A percentile compares a stretch with the other conserved stretches of the same genome.
Conservation (phyloP, 106 monocot species). For the Platanthera guangdongensis region DNA sequence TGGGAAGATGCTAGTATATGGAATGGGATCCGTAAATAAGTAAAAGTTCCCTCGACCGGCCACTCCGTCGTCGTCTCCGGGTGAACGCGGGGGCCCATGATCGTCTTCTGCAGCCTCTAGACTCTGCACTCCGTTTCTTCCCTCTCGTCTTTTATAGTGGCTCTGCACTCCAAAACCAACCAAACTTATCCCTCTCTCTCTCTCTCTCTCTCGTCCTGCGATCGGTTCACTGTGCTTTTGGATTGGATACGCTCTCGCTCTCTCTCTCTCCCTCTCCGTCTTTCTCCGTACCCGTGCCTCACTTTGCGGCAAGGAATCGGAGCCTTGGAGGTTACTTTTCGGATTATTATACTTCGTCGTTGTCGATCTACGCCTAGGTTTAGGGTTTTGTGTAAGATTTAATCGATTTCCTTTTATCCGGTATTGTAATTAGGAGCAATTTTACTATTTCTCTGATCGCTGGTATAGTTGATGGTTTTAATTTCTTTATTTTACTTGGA, state of each 20-base stretch:
- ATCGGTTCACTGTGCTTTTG: background rate
- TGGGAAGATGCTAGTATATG: no score
- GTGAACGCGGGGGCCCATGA: background rate
- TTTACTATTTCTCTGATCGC: background rate
- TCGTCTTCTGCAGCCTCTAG: background rate
- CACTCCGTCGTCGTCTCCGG: background rate
- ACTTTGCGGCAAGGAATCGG: background rate
- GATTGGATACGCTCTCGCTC: background rate
- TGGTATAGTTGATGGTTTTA: background rate
- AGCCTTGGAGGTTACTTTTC: background rate
- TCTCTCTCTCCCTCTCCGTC: no score
- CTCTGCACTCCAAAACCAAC: background rate
- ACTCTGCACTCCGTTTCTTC: background rate
- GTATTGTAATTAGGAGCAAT: background rate
- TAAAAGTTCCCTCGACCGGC: background rate
- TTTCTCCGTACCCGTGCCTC: background rate
- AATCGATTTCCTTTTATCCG: background rate
- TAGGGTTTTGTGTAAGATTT: no score
- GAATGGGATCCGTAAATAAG: no score
- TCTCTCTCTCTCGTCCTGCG: background rate
- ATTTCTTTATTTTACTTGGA: background rate
- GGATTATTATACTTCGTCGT: background rate
- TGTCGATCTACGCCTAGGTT: background rate
- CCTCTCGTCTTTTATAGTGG: background rate
- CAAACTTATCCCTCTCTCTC: background rate